Evolutionary conservation across 1,284 basidiomycete genomes (phyloP), one percentile per base, ranked within the genome.

Genomic region (Phylloboletellus chloephorus): DNA sequence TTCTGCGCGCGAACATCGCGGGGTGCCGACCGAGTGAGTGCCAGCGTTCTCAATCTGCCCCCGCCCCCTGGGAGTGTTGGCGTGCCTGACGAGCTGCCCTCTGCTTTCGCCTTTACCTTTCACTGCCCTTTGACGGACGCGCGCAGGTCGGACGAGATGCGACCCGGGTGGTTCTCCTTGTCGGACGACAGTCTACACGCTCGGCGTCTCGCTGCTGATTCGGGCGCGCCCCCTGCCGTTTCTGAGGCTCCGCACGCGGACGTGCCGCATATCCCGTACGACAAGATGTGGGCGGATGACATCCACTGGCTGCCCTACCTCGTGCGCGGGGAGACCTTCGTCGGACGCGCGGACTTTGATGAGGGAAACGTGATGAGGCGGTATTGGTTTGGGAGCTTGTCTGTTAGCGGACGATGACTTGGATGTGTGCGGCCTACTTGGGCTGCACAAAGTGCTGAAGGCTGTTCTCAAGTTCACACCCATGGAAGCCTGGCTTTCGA

Each of bases 11-110:
- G 56, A 65, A 23, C 79, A 75, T 43, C 61, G 58, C 6, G 81
- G 82, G 1, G 58, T 53, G 1, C 65, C 80, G 11, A 71, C 65
- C 10, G 85, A 88, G 84, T 85, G 59, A 48, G 74, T 52, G 15
- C 50, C n/a, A n/a, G n/a, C n/a, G n/a, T n/a, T n/a, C n/a, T n/a
- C n/a, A n/a, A n/a, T n/a, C n/a, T n/a, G n/a, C n/a, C n/a, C n/a
- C n/a, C n/a, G n/a, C n/a, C n/a, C n/a, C n/a, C n/a, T n/a, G n/a
- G n/a, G n/a, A n/a, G n/a, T n/a, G n/a, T n/a, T n/a, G n/a, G n/a
- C n/a, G n/a, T n/a, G n/a, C n/a, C n/a, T n/a, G n/a, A n/a, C n/a
- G n/a, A n/a, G n/a, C n/a, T 22, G 12, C 13, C 21, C 7, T 23
- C 26, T 26, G n/a, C n/a, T n/a, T n/a, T n/a, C n/a, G n/a, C n/a